Base-by-base conservation (phyloP, 495 filamentous ascomycete genomes). In the Penicillium turbatum region DNA sequence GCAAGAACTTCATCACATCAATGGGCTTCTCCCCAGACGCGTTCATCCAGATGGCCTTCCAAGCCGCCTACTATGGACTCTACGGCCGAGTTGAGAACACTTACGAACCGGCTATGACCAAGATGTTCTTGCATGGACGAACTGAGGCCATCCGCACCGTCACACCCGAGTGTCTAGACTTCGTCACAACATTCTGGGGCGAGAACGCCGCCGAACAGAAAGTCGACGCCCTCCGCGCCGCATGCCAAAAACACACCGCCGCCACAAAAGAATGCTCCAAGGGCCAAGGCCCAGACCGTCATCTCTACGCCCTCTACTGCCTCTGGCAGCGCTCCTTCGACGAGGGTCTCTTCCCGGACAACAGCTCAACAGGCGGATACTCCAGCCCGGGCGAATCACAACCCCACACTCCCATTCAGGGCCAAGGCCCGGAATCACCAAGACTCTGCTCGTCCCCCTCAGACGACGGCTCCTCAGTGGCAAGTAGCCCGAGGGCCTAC, bases 71-170 rank as follows among this genome's bases (percentile, higher is more conserved):
- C 75, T 98, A 97, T 63, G 93, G 95, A 27, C 83, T 98, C 30
- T 98, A 98, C 60, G 93, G 93, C 6, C 83, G 90, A 5, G 79
- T 96, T 5, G 93, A 97, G 70, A 95, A 89, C 64, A 92, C 89
- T 2, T 98, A 98, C 67, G 93, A 98, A 70, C 95, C 93, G 13
- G 91, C 93, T 26, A 98, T 98, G 93, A 98, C 93, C 13, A 98
- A 98, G 71, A 70, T 83, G 48, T 98, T 82, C 70, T 81, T 95
- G 31, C 93, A 97, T 60, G 93, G 93, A 10, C 86, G 93, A 19
- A 98, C 93, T 1, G 93, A 98, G 72, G 93, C 93, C 8, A 86
- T 98, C 51, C 82, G 93, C 21, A 82, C 90, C 1, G 92, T 97
- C 2, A 88, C 92, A 0, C 77, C 82, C 4, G 91, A 93, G 54